Conservation (phyloP, 169 alveolate genomes). For the Toxoplasma gondii region DNA sequence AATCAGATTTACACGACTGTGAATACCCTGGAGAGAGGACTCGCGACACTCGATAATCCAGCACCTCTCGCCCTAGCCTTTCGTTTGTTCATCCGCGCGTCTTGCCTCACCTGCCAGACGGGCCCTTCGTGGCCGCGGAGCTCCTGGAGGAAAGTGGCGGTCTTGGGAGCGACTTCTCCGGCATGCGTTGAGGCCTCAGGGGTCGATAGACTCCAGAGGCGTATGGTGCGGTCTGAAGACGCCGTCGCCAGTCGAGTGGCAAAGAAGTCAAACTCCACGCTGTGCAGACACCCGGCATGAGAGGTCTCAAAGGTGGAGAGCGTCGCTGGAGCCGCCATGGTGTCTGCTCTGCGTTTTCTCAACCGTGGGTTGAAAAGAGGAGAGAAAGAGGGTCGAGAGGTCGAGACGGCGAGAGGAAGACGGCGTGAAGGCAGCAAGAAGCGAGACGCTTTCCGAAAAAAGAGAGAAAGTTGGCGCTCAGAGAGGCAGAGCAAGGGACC, state of each 20-base stretch:
- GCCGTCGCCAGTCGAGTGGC: slow-evolving; percentile 90
- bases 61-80: no score
- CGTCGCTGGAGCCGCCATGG: slow-evolving; percentile 1
- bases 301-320: slow-evolving; percentile 73
- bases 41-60: no score
- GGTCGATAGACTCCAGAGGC: slow-evolving; percentile 75
- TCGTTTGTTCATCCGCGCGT: background rate
- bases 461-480: no score
- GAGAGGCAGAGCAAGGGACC: no score
- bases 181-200: background rate
- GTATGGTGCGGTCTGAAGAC: slow-evolving; percentile 84
- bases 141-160: slow-evolving; percentile 70
- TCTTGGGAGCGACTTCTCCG: slow-evolving; percentile 72
- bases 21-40: no score
- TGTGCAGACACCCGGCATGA: slow-evolving; percentile 83
- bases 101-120: slow-evolving; percentile 80
- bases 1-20: no score
- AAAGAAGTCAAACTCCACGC: slow-evolving; percentile 85
- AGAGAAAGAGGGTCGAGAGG: background rate
- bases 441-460: background rate
- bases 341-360: background rate
- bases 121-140: slow-evolving; percentile 87
- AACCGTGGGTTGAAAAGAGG: background rate
- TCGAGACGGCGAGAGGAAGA: background rate
- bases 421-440: background rate